Base-by-base conservation (phyloP, 768 basidiomycete genomes). In the Steccherinum ochraceum region DNA sequence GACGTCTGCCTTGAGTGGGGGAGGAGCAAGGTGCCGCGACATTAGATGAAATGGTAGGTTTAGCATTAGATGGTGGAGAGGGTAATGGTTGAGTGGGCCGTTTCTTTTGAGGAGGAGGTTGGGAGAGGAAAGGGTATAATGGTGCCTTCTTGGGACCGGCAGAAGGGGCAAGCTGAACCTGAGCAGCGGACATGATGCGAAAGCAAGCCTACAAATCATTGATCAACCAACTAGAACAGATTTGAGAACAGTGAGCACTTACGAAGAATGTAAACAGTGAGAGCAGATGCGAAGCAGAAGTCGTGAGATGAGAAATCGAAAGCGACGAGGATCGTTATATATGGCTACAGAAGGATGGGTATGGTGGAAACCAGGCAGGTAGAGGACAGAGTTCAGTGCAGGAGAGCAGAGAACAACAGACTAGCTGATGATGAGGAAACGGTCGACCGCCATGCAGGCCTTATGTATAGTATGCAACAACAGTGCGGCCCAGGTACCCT, bases 61-160 rank as follows among this genome's bases (percentile, higher is more conserved):
- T 35, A 7, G 45, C 25, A 18, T 53, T 56, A 3, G 50, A 19
- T 0, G 67, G 63, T 10, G 60, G 58, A 26, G 62, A 56, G 5
- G 63, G 63, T 3, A 60, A 57, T 4, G 65, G 60, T 53, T 61
- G 61, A 13, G 56, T 59, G 4, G 60, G 61, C 43, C 60, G 63
- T 44, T 55, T 56, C 58, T 62, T 63, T 30, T 63, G 61, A 45
- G 62, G 57, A 12, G 63, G 64, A 16, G 67, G 64, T 23, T 62
- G 54, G n/a, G 62, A 54, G 39, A 67, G 60, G 45, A 65, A 67
- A 2, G 62, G 55, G 54, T 64, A 64, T 24, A 57, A 43, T 1
- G 63, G 60, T 19, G 56, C 58, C 26, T 52, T 49, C 52, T 48
- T 21, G 39, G 45, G 42, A 18, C 50, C 40, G 20, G 43, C 45